Evolutionary conservation across 1,139 yeast genomes (phyloP).

Genomic region (Arxiozyma slooffiae): DNA sequence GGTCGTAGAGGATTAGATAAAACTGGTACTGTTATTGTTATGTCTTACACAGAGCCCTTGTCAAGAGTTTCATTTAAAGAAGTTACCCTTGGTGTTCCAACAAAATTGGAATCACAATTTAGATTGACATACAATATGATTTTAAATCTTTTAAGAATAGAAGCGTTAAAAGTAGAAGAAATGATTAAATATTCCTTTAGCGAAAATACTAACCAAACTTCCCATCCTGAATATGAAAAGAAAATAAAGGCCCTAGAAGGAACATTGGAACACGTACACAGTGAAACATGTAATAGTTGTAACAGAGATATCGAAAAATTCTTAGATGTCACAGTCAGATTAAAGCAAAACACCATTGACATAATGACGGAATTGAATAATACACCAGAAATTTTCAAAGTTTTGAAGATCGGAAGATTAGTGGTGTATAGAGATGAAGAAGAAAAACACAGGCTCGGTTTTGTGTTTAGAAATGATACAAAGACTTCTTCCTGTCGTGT

Average conservation of each 20-base stretch:
- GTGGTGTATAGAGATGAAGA: slow-evolving; percentile 46
- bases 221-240: slow-evolving; percentile 78
- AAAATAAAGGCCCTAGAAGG: slow-evolving; percentile 46
- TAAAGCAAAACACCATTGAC: slow-evolving; percentile 37
- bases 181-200: slow-evolving; percentile 94
- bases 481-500: slow-evolving; percentile 31
- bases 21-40: slow-evolving; percentile 91
- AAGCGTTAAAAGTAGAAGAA: slow-evolving; percentile 89
- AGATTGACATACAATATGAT: slow-evolving; percentile 94
- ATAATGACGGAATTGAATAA: slow-evolving; percentile 42
- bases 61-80: slow-evolving; percentile 55
- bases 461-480: slow-evolving; percentile 39
- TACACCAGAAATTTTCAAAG: slow-evolving; percentile 39
- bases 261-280: slow-evolving; percentile 35
- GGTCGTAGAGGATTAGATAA: slow-evolving; percentile 94
- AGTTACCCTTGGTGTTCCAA: slow-evolving; percentile 78
- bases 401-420: slow-evolving; percentile 51
- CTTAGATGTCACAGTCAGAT: slow-evolving; percentile 39
- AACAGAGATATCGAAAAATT: slow-evolving; percentile 37
- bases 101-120: slow-evolving; percentile 83
- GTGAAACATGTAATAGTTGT: slow-evolving; percentile 35
- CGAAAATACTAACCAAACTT: slow-evolving; percentile 78
- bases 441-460: slow-evolving; percentile 42
- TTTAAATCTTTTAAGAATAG: slow-evolving; percentile 78
- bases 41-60: slow-evolving; percentile 71